phyloP scores from a whole-genome alignment of 129 eudicot species.

The Flaveria linearis region DNA sequence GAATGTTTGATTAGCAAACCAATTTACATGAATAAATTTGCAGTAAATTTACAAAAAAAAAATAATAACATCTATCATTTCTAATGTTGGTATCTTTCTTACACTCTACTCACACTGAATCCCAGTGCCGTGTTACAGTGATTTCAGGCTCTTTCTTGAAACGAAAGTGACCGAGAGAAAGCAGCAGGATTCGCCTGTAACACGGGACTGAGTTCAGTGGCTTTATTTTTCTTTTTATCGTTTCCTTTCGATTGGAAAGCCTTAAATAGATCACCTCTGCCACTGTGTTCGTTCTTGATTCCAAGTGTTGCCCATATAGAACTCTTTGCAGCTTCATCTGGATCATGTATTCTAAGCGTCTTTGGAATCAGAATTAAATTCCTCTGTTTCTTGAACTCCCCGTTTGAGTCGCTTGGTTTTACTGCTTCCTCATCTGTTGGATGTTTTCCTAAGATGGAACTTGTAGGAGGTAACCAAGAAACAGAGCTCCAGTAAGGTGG shows the following conservation, averaged over 20 bases:
- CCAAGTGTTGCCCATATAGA: slow-evolving; percentile 92
- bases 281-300: slow-evolving; percentile 57
- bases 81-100: background rate
- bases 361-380: slow-evolving; percentile 64
- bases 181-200: slow-evolving; percentile 91
- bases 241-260: slow-evolving; percentile 63
- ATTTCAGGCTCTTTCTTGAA: slow-evolving; percentile 69
- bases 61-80: slow-evolving; percentile 22
- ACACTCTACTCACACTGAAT: slow-evolving; percentile 22
- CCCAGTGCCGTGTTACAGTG: slow-evolving; percentile 13
- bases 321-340: slow-evolving; percentile 96
- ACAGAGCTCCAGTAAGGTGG: slow-evolving; percentile 69
- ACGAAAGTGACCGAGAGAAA: slow-evolving; percentile 66
- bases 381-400: slow-evolving; percentile 36
- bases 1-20: slow-evolving; percentile 32
- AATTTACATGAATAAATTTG: slow-evolving; percentile 13
- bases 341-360: slow-evolving; percentile 88
- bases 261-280: slow-evolving; percentile 42
- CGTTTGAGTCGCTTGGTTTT: slow-evolving; percentile 35
- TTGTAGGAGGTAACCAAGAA: slow-evolving; percentile 57
- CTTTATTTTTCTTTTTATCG: slow-evolving; percentile 36
- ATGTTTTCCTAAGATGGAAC: slow-evolving; percentile 67
- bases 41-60: slow-evolving; percentile 28
- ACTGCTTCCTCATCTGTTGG: slow-evolving; percentile 56
- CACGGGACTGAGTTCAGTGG: slow-evolving; percentile 36